Conservation (phyloP, 108 stramenopile species). For the Parietichytrium sp. region DNA sequence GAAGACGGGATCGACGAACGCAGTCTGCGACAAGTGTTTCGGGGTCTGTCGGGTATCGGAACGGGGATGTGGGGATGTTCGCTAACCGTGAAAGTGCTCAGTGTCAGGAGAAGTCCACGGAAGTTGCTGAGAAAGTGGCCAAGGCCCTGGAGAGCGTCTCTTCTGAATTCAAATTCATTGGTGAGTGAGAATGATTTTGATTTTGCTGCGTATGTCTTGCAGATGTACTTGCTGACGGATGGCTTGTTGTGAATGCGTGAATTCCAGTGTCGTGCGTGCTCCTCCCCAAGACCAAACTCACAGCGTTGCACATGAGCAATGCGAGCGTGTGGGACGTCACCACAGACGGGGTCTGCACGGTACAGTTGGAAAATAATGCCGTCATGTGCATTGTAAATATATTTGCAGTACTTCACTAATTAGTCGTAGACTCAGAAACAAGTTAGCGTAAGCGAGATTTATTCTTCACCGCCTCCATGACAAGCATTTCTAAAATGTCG, state of each 20-base stretch:
- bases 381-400: constrained; percentile 25
- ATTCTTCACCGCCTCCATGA: background rate
- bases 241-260: background rate
- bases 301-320: background rate
- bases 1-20: too few relatives aligned
- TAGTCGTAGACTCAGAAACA: background rate
- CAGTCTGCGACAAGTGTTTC: too few relatives aligned
- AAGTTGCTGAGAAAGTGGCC: background rate
- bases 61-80: too few relatives aligned
- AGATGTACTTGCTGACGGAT: background rate
- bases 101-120: background rate
- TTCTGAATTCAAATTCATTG: background rate
- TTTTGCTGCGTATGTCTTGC: background rate
- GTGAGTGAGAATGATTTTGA: background rate
- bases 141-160: background rate
- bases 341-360: constrained; percentile 12
- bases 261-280: constrained; percentile 6
- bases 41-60: too few relatives aligned
- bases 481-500: constrained; percentile 11
- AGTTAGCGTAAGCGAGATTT: background rate
- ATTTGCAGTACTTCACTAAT: constrained; percentile 13
- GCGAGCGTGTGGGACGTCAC: background rate
- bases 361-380: constrained; percentile 18
- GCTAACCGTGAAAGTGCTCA: too few relatives aligned
- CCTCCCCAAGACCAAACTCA: background rate